Conservation (phyloP, 148 eudicot species). For the Drosera capensis region DNA sequence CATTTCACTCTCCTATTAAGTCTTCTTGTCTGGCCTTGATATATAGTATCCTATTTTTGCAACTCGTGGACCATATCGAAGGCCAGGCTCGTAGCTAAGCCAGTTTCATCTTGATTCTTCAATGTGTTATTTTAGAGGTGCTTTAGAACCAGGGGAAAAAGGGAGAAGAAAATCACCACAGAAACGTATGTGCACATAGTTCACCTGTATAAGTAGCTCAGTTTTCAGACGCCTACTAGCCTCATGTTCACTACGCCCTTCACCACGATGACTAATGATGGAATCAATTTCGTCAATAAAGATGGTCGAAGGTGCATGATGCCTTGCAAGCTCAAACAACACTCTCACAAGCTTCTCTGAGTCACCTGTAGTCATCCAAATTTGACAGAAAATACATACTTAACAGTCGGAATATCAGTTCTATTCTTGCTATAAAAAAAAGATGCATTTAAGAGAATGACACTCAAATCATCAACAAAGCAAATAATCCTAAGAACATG, state of each 20-base stretch:
- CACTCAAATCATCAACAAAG: neutral
- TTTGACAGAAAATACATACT: neutral
- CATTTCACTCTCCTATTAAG: no score
- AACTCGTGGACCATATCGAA: no score
- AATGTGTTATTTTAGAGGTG: neutral
- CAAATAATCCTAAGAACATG: neutral
- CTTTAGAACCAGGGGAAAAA: neutral
- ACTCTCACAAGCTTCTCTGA: conserved; percentile 90
- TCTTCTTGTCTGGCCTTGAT: no score
- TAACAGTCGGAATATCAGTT: neutral
- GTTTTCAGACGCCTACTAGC: conserved; percentile 96
- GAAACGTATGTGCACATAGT: neutral
- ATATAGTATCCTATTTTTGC: no score
- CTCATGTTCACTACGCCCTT: conserved; percentile 97
- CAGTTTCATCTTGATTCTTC: no score
- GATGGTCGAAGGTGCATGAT: conserved; percentile 97
- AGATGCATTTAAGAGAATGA: no score
- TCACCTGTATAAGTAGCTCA: conserved; percentile 91
- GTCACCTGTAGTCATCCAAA: conserved; percentile 43
- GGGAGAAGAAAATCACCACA: neutral
- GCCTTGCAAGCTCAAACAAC: conserved; percentile 94
- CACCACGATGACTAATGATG: conserved; percentile 94
- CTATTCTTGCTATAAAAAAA: no score
- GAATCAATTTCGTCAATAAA: conserved; percentile 98
- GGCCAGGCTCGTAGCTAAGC: no score